phyloP scores from a whole-genome alignment of 495 filamentous ascomycete species.

The Oleoguttula mirabilis region DNA sequence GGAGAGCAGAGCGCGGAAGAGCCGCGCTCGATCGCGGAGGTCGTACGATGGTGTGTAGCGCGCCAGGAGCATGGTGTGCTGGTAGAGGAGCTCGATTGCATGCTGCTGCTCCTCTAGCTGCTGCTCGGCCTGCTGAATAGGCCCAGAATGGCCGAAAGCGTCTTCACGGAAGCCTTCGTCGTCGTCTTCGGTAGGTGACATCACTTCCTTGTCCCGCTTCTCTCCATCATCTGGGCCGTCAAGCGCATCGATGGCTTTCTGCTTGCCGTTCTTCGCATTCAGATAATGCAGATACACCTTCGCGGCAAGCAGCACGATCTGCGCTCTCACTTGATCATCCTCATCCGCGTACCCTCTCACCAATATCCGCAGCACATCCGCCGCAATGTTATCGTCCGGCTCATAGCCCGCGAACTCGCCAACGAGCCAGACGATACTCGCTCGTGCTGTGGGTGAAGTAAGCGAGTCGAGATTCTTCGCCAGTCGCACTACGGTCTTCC shows the following conservation, averaged over 20 bases:
- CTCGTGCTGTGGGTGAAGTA: slow-evolving; percentile 71
- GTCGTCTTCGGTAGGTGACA: slow-evolving; percentile 23
- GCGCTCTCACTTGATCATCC: slow-evolving; percentile 71
- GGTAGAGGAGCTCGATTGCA: slow-evolving; percentile 65
- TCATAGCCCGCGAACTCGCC: slow-evolving; percentile 80
- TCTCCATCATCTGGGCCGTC: slow-evolving; percentile 18
- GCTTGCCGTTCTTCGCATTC: slow-evolving; percentile 37
- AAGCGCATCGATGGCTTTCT: slow-evolving; percentile 12
- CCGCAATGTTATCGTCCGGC: slow-evolving; percentile 71
- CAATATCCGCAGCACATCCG: slow-evolving; percentile 84
- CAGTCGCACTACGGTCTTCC: slow-evolving; percentile 71
- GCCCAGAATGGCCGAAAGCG: slow-evolving; percentile 2
- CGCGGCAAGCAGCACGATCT: slow-evolving; percentile 82
- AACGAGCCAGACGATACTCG: slow-evolving; percentile 93
- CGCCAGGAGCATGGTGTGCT: slow-evolving; percentile 69
- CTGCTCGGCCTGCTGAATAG: slow-evolving; percentile 17
- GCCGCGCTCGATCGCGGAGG: slow-evolving; percentile 74
- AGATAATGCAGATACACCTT: slow-evolving; percentile 89
- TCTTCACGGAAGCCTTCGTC: slow-evolving; percentile 22
- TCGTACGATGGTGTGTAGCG: slow-evolving; percentile 93
- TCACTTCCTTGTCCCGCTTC: not conserved
- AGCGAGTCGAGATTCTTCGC: slow-evolving; percentile 82
- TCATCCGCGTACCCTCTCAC: slow-evolving; percentile 75
- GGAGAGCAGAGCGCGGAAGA: slow-evolving; percentile 74
- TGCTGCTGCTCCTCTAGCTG: slow-evolving; percentile 40